Percentiles rank a stretch among this genome's conserved stretches.
phyloP scores from a whole-genome alignment of 352 stramenopile genomes.

The Globisporangium emineosum region DNA sequence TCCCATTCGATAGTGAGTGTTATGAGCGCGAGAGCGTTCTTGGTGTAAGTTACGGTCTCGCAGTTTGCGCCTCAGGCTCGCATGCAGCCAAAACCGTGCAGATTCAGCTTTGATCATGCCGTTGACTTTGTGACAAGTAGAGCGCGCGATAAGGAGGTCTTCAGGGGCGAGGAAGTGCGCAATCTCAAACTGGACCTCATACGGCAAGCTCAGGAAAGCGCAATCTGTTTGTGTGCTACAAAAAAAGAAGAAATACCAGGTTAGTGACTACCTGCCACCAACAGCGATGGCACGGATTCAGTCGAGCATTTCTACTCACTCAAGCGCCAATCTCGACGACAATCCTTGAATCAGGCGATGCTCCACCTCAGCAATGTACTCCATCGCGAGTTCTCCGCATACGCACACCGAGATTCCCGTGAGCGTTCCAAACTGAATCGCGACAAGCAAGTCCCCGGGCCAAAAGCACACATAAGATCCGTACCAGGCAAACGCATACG shows the following conservation, averaged over 20 bases:
- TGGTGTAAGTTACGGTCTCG: slow-evolving; percentile 42
- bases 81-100: slow-evolving; percentile 79
- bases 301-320: slow-evolving; percentile 30
- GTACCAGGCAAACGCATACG: slow-evolving; percentile 54
- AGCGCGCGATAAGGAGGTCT: slow-evolving; percentile 68
- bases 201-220: slow-evolving; percentile 65
- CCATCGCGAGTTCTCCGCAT: slow-evolving; percentile 60
- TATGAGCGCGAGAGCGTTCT: slow-evolving; percentile 49
- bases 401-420: slow-evolving; percentile 69
- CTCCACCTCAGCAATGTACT: slow-evolving; percentile 64
- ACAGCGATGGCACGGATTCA: neutral
- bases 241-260: slow-evolving; percentile 2
- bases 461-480: slow-evolving; percentile 70
- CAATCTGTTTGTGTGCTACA: slow-evolving; percentile 60
- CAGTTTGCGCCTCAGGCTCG: slow-evolving; percentile 69
- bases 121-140: slow-evolving; percentile 81
- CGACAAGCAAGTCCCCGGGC: slow-evolving; percentile 62
- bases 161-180: slow-evolving; percentile 71
- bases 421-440: slow-evolving; percentile 73
- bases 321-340: slow-evolving; percentile 35
- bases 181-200: slow-evolving; percentile 81
- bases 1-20: slow-evolving; percentile 41
- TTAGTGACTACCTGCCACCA: neutral
- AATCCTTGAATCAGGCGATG: slow-evolving; percentile 52
- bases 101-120: slow-evolving; percentile 82